phyloP scores from a whole-genome alignment of 257 asterid species.

The Salvia hispanica region DNA sequence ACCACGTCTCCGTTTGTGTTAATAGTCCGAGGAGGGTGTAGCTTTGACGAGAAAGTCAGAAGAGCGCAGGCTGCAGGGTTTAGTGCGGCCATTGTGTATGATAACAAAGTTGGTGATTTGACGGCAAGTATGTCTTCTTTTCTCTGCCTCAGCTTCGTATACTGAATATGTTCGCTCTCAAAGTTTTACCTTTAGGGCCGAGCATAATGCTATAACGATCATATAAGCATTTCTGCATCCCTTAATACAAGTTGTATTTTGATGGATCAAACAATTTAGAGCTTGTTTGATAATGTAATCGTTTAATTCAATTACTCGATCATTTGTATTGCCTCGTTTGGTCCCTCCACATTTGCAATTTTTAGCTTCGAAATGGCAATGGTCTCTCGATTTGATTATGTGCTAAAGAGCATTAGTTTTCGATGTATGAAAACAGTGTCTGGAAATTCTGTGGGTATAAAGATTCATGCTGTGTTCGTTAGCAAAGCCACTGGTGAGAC shows the following conservation, averaged over 20 bases:
- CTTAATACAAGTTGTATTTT: too few relatives aligned
- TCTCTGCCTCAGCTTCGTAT: constrained; percentile 1
- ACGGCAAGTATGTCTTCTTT: constrained; percentile 63
- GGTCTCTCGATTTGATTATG: not conserved
- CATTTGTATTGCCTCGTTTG: not conserved
- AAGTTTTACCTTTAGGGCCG: not conserved
- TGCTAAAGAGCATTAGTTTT: constrained; percentile 12
- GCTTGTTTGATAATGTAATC: too few relatives aligned
- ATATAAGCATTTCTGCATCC: not conserved
- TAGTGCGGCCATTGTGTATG: constrained; percentile 69
- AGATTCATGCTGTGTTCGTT: constrained; percentile 70
- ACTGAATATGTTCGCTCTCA: not conserved
- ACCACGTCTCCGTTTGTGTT: constrained; percentile 52
- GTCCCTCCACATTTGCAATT: not conserved
- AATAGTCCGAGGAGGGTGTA: constrained; percentile 75
- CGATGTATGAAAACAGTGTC: constrained; percentile 62
- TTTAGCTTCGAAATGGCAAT: not conserved
- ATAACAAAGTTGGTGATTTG: constrained; percentile 46
- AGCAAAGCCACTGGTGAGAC: constrained; percentile 58
- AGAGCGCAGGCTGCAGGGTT: constrained; percentile 71
- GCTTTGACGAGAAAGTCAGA: constrained; percentile 79
- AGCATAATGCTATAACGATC: not conserved
- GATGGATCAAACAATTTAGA: too few relatives aligned
- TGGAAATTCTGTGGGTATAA: constrained; percentile 67
- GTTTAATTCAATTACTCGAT: too few relatives aligned